These are phyloP conservation scores for Plectosphaerella cucumerina DNA, from an alignment of 2,329 filamentous ascomycete species.

Conservation along the genomic window DNA sequence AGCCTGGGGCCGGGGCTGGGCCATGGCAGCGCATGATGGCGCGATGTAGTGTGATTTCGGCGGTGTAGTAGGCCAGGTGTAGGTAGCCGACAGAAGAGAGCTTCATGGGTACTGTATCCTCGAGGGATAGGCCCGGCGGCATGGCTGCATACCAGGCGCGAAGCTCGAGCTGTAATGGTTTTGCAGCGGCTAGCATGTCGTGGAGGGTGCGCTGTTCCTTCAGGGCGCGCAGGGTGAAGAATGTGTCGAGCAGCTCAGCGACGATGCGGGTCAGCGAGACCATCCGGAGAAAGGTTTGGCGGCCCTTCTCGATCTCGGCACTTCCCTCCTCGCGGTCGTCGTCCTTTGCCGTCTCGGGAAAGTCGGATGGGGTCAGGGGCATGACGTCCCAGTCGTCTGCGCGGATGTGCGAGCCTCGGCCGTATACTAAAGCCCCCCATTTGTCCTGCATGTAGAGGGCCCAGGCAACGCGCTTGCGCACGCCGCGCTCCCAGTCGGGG, in stretches of 20 bases:
- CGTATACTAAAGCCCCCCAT: conserved; percentile 49
- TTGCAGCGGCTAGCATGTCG: conserved; percentile 36
- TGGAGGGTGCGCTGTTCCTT: conserved; percentile 5
- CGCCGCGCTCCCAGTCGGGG: conserved; percentile 47
- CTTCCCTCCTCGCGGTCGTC: conserved; percentile 24
- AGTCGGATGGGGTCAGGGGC: conserved; percentile 14
- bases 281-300: conserved; percentile 37
- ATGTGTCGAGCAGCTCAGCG: conserved; percentile 31
- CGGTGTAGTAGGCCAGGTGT: conserved; percentile 36
- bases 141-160: conserved; percentile 42
- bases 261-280: conserved; percentile 38
- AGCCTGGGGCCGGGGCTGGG: neutral
- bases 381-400: conserved; percentile 46
- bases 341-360: conserved; percentile 18
- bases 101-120: conserved; percentile 29
- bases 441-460: conserved; percentile 54
- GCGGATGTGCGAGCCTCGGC: conserved; percentile 46
- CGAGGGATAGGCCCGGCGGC: conserved; percentile 36
- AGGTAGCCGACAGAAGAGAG: conserved; percentile 34
- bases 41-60: conserved; percentile 37
- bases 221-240: conserved; percentile 13
- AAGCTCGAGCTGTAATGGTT: conserved; percentile 39
- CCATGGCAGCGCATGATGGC: conserved; percentile 30
- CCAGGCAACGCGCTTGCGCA: conserved; percentile 55
- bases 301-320: conserved; percentile 31